Evolutionary conservation across 305 asterid species (phyloP).

Genomic region (Andrographis paniculata): DNA sequence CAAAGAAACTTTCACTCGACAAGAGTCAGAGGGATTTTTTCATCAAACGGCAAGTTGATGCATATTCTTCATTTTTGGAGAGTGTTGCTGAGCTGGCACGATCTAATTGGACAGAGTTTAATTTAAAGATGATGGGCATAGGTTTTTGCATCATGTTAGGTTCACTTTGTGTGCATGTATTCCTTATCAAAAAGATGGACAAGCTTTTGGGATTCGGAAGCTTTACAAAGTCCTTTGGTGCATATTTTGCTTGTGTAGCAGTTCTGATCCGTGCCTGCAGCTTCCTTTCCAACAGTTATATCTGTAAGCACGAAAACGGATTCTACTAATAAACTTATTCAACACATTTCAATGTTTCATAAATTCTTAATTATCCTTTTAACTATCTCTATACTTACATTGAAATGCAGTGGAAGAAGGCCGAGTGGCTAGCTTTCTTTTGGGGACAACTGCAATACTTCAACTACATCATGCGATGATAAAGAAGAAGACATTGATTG

Average conservation of each 20-base stretch:
- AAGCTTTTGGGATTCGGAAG: constrained; percentile 34
- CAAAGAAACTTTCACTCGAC: constrained; percentile 30
- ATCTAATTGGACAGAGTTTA: constrained; percentile 94
- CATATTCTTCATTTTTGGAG: constrained; percentile 57
- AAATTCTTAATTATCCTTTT: constrained; percentile 7
- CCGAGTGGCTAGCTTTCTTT: constrained; percentile 77
- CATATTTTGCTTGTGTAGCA: constrained; percentile 37
- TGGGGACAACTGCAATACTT: constrained; percentile 77
- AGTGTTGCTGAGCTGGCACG: constrained; percentile 84
- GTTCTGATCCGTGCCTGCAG: constrained; percentile 78
- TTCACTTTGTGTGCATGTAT: constrained; percentile 50
- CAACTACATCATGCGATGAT: constrained; percentile 53
- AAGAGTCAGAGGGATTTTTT: constrained; percentile 25
- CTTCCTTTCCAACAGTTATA: constrained; percentile 89
- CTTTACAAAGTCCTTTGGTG: constrained; percentile 31
- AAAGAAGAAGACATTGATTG: constrained; percentile 52
- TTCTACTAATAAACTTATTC: no score
- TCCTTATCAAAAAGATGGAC: constrained; percentile 52
- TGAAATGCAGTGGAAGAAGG: constrained; percentile 91
- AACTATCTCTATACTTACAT: constrained; percentile 20
- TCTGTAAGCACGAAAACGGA: constrained; percentile 45
- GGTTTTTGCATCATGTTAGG: constrained; percentile 68
- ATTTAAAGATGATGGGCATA: constrained; percentile 67
- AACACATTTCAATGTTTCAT: no score
- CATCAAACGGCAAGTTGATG: constrained; percentile 51